Conservation (phyloP, 805 yeast species). For the Spathaspora girioi region DNA sequence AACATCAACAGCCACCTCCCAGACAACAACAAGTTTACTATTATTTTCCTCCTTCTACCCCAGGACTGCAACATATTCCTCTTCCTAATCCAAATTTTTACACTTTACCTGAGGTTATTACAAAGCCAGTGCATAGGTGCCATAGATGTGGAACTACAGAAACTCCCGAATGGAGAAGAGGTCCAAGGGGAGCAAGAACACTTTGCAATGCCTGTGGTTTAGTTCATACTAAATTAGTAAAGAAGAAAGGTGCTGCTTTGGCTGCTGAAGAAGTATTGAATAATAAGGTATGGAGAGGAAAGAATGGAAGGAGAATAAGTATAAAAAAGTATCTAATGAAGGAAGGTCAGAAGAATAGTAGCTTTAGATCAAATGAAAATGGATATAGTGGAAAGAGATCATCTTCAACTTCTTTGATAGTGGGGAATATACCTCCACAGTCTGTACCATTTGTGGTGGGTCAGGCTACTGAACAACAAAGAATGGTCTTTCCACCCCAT, state of each 20-base stretch:
- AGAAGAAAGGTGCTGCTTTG: slow-evolving; percentile 49
- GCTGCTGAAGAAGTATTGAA: slow-evolving; percentile 47
- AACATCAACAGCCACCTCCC: slow-evolving; percentile 2
- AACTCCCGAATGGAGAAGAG: slow-evolving; percentile 93
- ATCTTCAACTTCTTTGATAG: not conserved
- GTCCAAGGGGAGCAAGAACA: slow-evolving; percentile 79
- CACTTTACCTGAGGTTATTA: slow-evolving; percentile 29
- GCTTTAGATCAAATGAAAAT: not conserved
- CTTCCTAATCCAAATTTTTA: slow-evolving; percentile 9
- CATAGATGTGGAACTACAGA: slow-evolving; percentile 46
- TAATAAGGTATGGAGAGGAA: slow-evolving; percentile 41
- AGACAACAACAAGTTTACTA: slow-evolving; percentile 1
- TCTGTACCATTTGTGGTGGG: not conserved
- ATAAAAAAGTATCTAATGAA: slow-evolving; percentile 24
- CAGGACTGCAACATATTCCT: not conserved
- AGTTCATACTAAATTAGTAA: slow-evolving; percentile 59
- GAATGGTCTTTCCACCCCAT: not conserved
- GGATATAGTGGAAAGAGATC: not conserved
- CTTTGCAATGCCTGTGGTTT: slow-evolving; percentile 93
- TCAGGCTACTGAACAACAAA: not conserved
- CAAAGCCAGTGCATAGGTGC: slow-evolving; percentile 33
- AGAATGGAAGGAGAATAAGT: slow-evolving; percentile 39
- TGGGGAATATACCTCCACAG: not conserved
- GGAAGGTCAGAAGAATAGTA: slow-evolving; percentile 7
- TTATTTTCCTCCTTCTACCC: not conserved